phyloP scores from a whole-genome alignment of 768 basidiomycete genomes.

The Pleurotus cornucopiae region DNA sequence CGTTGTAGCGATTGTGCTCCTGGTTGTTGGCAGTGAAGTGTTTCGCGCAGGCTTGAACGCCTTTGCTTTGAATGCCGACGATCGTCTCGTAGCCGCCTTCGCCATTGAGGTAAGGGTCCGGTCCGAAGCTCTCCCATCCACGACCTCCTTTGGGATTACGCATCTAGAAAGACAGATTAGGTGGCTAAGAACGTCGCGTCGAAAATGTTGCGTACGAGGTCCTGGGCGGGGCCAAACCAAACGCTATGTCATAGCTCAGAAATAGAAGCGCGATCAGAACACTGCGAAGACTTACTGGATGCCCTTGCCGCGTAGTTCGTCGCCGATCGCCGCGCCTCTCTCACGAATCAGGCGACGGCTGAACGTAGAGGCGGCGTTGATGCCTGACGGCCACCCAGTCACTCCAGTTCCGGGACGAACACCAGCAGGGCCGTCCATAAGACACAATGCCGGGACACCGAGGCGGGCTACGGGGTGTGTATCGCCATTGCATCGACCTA shows the following conservation, averaged over 20 bases:
- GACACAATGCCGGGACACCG: neutral
- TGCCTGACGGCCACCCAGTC: conserved; percentile 13
- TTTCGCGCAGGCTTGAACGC: conserved; percentile 38
- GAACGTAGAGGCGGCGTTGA: conserved; percentile 52
- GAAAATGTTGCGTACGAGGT: neutral
- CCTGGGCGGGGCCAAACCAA: conserved; percentile 4
- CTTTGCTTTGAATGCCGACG: conserved; percentile 44
- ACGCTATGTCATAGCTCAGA: neutral
- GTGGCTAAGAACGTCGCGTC: neutral
- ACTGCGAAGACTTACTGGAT: conserved; percentile 26
- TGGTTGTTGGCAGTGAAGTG: conserved; percentile 12
- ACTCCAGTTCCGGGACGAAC: conserved; percentile 3
- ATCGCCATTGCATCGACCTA: conserved; percentile 5
- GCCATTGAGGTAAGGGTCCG: conserved; percentile 49
- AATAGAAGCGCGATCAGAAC: neutral
- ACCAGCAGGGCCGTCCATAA: conserved; percentile 7
- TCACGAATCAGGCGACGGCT: conserved; percentile 60
- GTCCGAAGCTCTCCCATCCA: conserved; percentile 32
- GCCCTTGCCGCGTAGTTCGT: conserved; percentile 67
- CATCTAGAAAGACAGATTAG: neutral
- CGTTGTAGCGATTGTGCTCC: conserved; percentile 14
- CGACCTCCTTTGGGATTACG: conserved; percentile 3
- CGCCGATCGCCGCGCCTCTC: conserved; percentile 58
- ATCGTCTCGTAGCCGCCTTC: conserved; percentile 53
- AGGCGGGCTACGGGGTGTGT: conserved; percentile 1